A percentile compares a stretch with the other conserved stretches of the same genome.
phyloP scores from a whole-genome alignment of 2,329 filamentous ascomycete species.

The Zasmidium citrigriseum region DNA sequence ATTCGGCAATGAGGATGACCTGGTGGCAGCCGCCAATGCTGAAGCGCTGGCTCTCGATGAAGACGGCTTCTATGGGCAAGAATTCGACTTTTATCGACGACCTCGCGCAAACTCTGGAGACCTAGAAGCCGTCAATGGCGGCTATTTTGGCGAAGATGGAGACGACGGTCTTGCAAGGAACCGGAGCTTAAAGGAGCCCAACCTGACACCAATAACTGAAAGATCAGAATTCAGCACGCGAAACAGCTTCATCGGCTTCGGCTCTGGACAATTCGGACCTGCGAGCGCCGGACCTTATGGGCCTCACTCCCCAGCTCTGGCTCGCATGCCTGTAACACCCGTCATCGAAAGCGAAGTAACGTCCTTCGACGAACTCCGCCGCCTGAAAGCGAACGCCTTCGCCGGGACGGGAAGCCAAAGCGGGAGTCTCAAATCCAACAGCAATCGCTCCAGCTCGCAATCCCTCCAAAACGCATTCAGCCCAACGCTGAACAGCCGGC shows the following conservation, averaged over 20 bases:
- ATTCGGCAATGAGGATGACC: conserved; percentile 68
- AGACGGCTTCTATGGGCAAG: conserved; percentile 92
- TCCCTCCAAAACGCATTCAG: conserved; percentile 13
- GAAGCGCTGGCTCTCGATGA: conserved; percentile 89
- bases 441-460: conserved; percentile 24
- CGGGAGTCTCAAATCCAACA: conserved; percentile 14
- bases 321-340: conserved; percentile 49
- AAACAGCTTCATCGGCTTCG: conserved; percentile 73
- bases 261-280: conserved; percentile 51
- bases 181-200: conserved; percentile 82
- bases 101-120: conserved; percentile 45
- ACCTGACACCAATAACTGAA: conserved; percentile 93
- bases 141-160: conserved; percentile 81
- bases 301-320: conserved; percentile 76
- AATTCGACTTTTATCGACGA: conserved; percentile 90
- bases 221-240: conserved; percentile 93
- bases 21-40: conserved; percentile 93
- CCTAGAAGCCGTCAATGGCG: conserved; percentile 70
- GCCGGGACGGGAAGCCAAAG: conserved; percentile 45
- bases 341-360: conserved; percentile 28
- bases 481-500: conserved; percentile 12
- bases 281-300: conserved; percentile 61
- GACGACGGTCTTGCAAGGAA: conserved; percentile 63
- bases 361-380: conserved; percentile 31
- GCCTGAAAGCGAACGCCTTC: conserved; percentile 56